Evolutionary conservation across 2,329 filamentous ascomycete genomes (phyloP), one percentile per base, ranked within the genome.

Genomic region (Akanthomyces muscarius): DNA sequence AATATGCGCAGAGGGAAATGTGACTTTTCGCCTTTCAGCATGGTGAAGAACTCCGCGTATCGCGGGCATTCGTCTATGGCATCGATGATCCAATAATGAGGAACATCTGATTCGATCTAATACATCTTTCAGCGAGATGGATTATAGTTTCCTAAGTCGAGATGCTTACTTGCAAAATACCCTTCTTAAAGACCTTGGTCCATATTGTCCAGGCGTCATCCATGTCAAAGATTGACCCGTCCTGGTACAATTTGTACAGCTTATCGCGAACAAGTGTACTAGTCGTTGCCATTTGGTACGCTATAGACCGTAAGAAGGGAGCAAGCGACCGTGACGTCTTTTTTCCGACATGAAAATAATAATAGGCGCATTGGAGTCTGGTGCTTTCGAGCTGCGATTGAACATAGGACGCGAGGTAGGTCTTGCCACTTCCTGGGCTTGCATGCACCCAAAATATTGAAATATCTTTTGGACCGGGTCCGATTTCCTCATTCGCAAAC

Each of bases 81-180:
- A 66, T 77, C 75, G 30, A 77, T 69, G 0, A 76, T 68, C 73
- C 72, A 75, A 50, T 69, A 74, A 25, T 75, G 71, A 21, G 66
- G 62, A 23, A 63, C 51, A 14, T 63, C 44, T 14, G 67, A 61
- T 4, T 47, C 56, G n/a, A 60, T 63, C 65, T 69, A 38, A 30
- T 6, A 30, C 28, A 30, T 30, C 28, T 30, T 1, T 30, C 28
- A 30, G 28, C 28, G 28, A 30, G 28, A 30, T 30, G 6, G 1
- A 30, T 30, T 30, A 30, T 30, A 30, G 28, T 30, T 30, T 5
- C 2, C 6, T 30, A 30, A 6, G 28, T 4, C 28, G 6, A 30
- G 1, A 30, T 30, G 4, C 65, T 16, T 7, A 68, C 62, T 57
- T 71, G 70, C 18, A 75, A 68, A 8, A 76, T 74, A 4, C 71